Conservation (phyloP, 176 grass and related monocot genomes). For the Bothriochloa decipiens region DNA sequence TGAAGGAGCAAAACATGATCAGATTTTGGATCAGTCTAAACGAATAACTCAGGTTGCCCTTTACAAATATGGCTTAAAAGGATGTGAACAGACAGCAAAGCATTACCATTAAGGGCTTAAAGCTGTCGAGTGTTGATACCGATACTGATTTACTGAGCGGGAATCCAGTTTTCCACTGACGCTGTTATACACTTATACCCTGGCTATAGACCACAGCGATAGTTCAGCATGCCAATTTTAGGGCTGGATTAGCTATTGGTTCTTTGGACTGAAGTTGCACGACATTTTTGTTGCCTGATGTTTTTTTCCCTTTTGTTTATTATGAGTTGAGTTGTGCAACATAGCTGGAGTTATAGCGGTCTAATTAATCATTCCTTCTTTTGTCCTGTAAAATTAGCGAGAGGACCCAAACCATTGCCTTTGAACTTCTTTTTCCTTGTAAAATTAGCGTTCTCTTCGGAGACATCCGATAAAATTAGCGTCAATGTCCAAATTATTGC, state of each 20-base stretch:
- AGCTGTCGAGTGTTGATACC: not conserved
- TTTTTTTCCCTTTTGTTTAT: too few relatives aligned
- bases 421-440: too few relatives aligned
- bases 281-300: not conserved
- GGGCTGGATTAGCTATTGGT: not conserved
- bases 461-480: too few relatives aligned
- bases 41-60: not conserved
- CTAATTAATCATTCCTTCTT: too few relatives aligned
- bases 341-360: not conserved
- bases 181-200: not conserved
- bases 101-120: not conserved
- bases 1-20: not conserved
- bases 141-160: not conserved
- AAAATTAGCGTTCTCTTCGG: too few relatives aligned
- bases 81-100: slow-evolving; percentile 10
- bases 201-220: not conserved
- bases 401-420: too few relatives aligned
- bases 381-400: too few relatives aligned
- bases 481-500: too few relatives aligned
- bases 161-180: slow-evolving; percentile 23
- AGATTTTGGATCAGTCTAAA: slow-evolving; percentile 19
- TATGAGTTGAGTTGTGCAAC: not conserved
- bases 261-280: not conserved
- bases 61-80: not conserved
- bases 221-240: not conserved